phyloP scores from a whole-genome alignment of 495 filamentous ascomycete genomes.

The Chlorociboria aeruginascens region DNA sequence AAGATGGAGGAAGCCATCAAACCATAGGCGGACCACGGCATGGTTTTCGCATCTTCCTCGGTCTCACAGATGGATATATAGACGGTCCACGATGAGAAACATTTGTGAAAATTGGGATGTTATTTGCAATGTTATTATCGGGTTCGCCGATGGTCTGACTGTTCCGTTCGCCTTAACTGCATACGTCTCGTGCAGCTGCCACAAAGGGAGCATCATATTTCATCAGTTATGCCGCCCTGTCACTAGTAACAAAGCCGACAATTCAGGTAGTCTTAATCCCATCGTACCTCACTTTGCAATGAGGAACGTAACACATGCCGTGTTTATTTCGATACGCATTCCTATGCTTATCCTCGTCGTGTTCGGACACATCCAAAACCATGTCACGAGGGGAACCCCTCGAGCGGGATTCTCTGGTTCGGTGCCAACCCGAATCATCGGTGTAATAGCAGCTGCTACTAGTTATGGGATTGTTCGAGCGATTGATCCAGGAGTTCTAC shows the following conservation, averaged over 20 bases:
- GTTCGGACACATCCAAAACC: slow-evolving; percentile 43
- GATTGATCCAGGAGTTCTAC: not conserved
- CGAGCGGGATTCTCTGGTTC: slow-evolving; percentile 28
- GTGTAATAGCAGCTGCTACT: slow-evolving; percentile 29
- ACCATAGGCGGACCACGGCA: no score
- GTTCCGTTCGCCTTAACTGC: slow-evolving; percentile 54
- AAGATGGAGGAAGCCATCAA: no score
- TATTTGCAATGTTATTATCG: slow-evolving; percentile 38
- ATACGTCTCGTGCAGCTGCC: slow-evolving; percentile 26
- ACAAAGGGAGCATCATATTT: slow-evolving; percentile 44
- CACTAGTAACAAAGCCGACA: not conserved
- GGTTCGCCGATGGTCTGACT: slow-evolving; percentile 52
- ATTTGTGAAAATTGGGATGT: slow-evolving; percentile 15
- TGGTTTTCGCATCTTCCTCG: no score
- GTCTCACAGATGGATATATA: no score
- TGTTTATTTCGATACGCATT: slow-evolving; percentile 38
- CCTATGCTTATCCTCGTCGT: slow-evolving; percentile 36
- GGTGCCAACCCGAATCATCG: slow-evolving; percentile 30
- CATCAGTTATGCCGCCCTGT: slow-evolving; percentile 23
- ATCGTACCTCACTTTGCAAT: slow-evolving; percentile 46
- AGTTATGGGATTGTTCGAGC: slow-evolving; percentile 30
- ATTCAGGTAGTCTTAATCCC: slow-evolving; percentile 37
- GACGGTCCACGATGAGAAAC: slow-evolving; percentile 10
- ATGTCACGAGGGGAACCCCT: slow-evolving; percentile 24
- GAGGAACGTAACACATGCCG: slow-evolving; percentile 28